Conservation (phyloP, 2,329 filamentous ascomycete genomes). For the Ceratocystis alfenasii region DNA sequence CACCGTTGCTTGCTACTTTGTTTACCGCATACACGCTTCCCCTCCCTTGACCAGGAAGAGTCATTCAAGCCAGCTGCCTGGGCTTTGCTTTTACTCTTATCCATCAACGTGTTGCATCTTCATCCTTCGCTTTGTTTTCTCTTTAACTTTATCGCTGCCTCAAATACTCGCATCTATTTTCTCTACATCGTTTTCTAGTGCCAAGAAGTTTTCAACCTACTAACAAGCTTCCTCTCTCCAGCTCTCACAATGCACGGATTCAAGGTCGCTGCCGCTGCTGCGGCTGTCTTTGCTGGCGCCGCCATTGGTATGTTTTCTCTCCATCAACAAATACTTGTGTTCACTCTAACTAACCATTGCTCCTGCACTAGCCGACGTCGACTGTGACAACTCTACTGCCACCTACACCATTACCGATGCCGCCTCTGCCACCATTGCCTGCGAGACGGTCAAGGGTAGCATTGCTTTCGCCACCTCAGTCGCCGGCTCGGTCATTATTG, state of each 20-base stretch:
- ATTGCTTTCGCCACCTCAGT: slow-evolving; percentile 32
- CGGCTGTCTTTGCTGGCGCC: slow-evolving; percentile 34
- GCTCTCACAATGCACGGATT: slow-evolving; percentile 37
- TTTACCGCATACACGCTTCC: not conserved
- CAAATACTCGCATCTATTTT: not conserved
- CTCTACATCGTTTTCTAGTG: not conserved
- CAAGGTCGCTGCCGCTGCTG: slow-evolving; percentile 35
- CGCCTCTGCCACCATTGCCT: slow-evolving; percentile 51
- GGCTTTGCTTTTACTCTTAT: not conserved
- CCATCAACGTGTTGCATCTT: too few species aligned
- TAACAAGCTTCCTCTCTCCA: slow-evolving; percentile 7
- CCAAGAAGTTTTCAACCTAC: not conserved
- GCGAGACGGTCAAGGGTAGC: slow-evolving; percentile 52
- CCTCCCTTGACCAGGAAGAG: not conserved
- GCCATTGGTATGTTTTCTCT: slow-evolving; percentile 33
- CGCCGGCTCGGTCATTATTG: slow-evolving; percentile 47
- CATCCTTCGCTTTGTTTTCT: not conserved
- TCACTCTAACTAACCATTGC: not conserved
- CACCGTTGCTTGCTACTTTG: not conserved
- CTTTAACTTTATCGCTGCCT: not conserved
- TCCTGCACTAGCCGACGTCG: slow-evolving; percentile 16
- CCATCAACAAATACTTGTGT: not conserved
- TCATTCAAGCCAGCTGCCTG: not conserved
- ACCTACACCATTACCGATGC: slow-evolving; percentile 47
- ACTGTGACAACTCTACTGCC: slow-evolving; percentile 28